Percentiles rank a stretch among this genome's conserved stretches.
These are phyloP conservation scores for Mucor piriformis DNA, from an alignment of 371 early-diverging fungal species.

Conservation along the genomic window DNA sequence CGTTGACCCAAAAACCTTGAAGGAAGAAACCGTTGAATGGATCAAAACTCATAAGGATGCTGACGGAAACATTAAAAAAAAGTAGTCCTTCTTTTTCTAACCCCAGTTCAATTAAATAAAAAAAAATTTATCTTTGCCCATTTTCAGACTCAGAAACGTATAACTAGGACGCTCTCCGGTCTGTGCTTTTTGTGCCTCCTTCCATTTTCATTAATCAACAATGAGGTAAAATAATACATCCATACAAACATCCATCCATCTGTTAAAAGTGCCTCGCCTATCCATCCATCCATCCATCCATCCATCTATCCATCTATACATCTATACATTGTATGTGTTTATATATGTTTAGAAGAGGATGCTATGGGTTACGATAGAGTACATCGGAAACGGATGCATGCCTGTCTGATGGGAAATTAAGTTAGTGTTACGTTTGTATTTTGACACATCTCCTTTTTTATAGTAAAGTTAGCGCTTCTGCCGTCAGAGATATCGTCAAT, in stretches of 20 bases:
- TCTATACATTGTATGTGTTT: neutral
- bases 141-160: neutral
- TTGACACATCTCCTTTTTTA: neutral
- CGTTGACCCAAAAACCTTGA: constrained; percentile 9
- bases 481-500: constrained; percentile 82
- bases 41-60: constrained; percentile 5
- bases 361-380: too few species aligned
- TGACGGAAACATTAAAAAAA: neutral
- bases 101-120: neutral
- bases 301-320: constrained; percentile 10
- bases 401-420: neutral
- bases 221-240: constrained; percentile 22
- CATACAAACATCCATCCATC: neutral
- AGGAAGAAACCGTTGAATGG: constrained; percentile 22
- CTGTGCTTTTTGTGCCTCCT: constrained; percentile 22
- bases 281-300: constrained; percentile 26
- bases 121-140: neutral
- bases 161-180: neutral
- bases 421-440: neutral
- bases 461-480: constrained; percentile 85
- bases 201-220: constrained; percentile 19
- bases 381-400: too few species aligned
- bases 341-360: neutral
- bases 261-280: too few species aligned
- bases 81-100: neutral